phyloP scores from a whole-genome alignment of 768 basidiomycete genomes.

The Tylopilus sp. region DNA sequence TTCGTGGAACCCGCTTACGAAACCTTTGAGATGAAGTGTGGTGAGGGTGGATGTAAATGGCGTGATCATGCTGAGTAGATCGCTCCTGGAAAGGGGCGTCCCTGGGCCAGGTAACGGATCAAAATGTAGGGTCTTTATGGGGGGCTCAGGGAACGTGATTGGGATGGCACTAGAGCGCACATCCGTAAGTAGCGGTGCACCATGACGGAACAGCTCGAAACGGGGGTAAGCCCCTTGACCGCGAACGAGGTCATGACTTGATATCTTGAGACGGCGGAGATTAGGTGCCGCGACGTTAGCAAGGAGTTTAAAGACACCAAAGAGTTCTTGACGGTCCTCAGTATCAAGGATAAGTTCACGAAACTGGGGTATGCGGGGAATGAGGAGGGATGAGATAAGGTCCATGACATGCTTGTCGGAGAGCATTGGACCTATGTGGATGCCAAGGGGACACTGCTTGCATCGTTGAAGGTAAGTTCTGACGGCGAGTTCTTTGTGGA shows the following conservation, averaged over 20 bases:
- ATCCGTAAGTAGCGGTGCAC: constrained; percentile 30
- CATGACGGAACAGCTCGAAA: constrained; percentile 31
- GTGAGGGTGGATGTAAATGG: constrained; percentile 27
- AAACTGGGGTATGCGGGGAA: constrained; percentile 30
- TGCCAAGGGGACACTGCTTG: constrained; percentile 28
- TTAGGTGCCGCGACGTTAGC: constrained; percentile 22
- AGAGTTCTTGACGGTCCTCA: constrained; percentile 31
- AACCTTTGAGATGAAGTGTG: constrained; percentile 31
- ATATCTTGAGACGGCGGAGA: constrained; percentile 29
- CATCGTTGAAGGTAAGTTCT: constrained; percentile 31
- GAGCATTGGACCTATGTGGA: constrained; percentile 30
- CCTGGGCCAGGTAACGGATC: constrained; percentile 32
- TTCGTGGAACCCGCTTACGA: constrained; percentile 31
- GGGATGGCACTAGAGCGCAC: constrained; percentile 32
- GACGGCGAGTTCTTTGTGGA: constrained; percentile 27
- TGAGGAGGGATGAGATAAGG: constrained; percentile 24
- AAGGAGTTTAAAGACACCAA: constrained; percentile 21
- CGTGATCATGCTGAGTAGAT: constrained; percentile 29
- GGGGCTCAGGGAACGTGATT: constrained; percentile 27
- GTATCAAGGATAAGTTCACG: constrained; percentile 31
- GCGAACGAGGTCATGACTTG: constrained; percentile 21
- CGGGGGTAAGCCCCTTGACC: constrained; percentile 27
- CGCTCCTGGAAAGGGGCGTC: constrained; percentile 25
- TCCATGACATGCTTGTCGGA: constrained; percentile 24
- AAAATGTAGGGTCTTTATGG: constrained; percentile 32